Evolutionary conservation across 2,329 filamentous ascomycete genomes (phyloP), one percentile per base, ranked within the genome.

Genomic region (Pestalotiopsis sp.): DNA sequence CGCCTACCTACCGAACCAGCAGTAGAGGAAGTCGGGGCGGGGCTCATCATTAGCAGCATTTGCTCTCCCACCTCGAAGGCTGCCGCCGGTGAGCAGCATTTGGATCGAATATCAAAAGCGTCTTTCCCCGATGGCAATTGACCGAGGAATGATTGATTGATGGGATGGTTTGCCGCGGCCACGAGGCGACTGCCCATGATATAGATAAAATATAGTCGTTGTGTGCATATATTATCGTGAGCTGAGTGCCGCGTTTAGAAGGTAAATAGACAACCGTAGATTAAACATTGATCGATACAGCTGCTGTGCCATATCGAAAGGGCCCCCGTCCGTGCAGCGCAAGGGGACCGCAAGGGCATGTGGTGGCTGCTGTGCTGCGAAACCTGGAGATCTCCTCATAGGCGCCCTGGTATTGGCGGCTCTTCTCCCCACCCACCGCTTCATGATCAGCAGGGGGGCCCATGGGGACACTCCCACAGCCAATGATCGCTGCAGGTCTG

Each of bases 371-470:
- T 24, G n/a, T 26, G 22, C n/a, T 64, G 61, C 59, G 59, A 40
- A 62, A 44, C 35, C 61, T 44, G 20, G 61, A 48, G 26, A 48
- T 64, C 61, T 64, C 40, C 14, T 44, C 48, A 26, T 56, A 48
- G 24, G 35, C 26, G 35, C 20, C n/a, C 14, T 44, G 60, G 26
- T 17, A 48, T 35, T 65, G 62, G 62, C 62, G 62, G 62, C 62
- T 65, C 20, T 20, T 24, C 40, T 38, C 62, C 40, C 58, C 26
- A 35, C 58, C n/a, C 58, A 61, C 58, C 62, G 22, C 52, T 56
- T 39, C 26, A 24, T 56, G 62, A 65, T 65, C 62, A 65, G 56
- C 62, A 65, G 62, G 62, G 62, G 62, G 35, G 7, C 20, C n/a
- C 26, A 35, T 35, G 22, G 22, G 14, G 17, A n/a, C 17, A 17